Evolutionary conservation across 2,329 filamentous ascomycete genomes (phyloP).

Genomic region (Colletotrichum salicis): DNA sequence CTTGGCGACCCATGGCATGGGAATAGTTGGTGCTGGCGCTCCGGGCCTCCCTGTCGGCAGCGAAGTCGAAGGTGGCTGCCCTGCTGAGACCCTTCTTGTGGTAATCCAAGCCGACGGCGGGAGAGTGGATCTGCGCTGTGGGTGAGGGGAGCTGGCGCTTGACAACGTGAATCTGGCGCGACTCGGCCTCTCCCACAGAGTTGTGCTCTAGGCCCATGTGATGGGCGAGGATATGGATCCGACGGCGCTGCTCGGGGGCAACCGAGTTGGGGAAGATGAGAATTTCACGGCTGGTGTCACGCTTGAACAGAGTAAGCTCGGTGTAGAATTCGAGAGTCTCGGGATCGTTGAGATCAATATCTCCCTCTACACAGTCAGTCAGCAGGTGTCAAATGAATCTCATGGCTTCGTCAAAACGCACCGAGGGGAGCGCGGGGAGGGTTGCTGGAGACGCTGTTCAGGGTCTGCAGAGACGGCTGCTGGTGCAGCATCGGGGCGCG

Average conservation of each 20-base stretch:
- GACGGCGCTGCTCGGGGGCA: slow-evolving; percentile 84
- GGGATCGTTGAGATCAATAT: slow-evolving; percentile 92
- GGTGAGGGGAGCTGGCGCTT: slow-evolving; percentile 68
- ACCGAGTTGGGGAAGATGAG: slow-evolving; percentile 86
- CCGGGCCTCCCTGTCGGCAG: slow-evolving; percentile 77
- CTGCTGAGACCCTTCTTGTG: slow-evolving; percentile 88
- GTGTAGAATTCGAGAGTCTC: slow-evolving; percentile 89
- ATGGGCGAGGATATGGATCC: slow-evolving; percentile 93
- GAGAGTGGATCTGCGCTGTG: slow-evolving; percentile 66
- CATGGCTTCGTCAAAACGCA: neutral
- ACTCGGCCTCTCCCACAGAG: slow-evolving; percentile 87
- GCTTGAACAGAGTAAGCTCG: slow-evolving; percentile 88
- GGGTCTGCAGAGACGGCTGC: slow-evolving; percentile 86
- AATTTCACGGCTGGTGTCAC: slow-evolving; percentile 79
- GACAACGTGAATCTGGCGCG: slow-evolving; percentile 90
- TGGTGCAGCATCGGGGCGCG: slow-evolving; percentile 81
- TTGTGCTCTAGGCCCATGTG: slow-evolving; percentile 93
- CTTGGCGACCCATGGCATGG: slow-evolving; percentile 81
- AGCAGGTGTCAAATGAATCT: slow-evolving; percentile 31
- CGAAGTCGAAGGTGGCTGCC: slow-evolving; percentile 97
- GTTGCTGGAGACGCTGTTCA: slow-evolving; percentile 73
- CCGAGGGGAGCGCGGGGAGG: slow-evolving; percentile 58
- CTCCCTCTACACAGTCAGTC: slow-evolving; percentile 51
- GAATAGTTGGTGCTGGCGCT: slow-evolving; percentile 74
- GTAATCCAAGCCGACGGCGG: slow-evolving; percentile 77